phyloP scores from a whole-genome alignment of 176 grass and related monocot species.

The Miscanthus lutarioriparius region DNA sequence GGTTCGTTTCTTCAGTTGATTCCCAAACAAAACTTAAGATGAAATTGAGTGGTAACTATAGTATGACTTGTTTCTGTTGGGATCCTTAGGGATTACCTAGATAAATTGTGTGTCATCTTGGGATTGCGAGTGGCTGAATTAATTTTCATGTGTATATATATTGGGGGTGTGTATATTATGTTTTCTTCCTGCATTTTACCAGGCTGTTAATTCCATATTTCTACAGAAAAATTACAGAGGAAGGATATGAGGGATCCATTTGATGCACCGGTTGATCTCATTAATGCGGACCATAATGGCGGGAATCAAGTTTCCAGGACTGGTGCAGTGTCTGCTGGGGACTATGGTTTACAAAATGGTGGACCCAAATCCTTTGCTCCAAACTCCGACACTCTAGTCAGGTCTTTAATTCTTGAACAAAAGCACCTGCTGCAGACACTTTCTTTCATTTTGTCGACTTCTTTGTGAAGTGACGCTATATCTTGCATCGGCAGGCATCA shows the following conservation, averaged over 20 bases:
- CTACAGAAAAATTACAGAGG: conserved; percentile 26
- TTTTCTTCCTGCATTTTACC: neutral
- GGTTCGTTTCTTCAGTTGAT: neutral
- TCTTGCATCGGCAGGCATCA: conserved; percentile 53
- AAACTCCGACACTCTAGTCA: conserved; percentile 59
- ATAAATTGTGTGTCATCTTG: neutral
- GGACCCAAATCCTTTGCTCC: conserved; percentile 37
- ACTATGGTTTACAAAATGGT: conserved; percentile 50
- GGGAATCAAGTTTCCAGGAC: conserved; percentile 40
- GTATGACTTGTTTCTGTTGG: neutral
- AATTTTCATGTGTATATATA: neutral
- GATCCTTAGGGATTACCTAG: neutral
- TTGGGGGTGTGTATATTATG: too few relatives aligned
- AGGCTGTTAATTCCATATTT: neutral
- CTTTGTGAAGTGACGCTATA: conserved; percentile 18
- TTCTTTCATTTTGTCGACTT: conserved; percentile 13
- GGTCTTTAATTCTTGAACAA: conserved; percentile 47
- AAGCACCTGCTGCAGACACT: conserved; percentile 6
- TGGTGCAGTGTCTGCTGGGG: conserved; percentile 21
- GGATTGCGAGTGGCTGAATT: neutral
- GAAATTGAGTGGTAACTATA: neutral
- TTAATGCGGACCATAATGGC: conserved; percentile 32
- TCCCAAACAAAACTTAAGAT: neutral
- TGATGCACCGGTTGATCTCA: conserved; percentile 41
- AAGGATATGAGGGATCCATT: conserved; percentile 70